Evolutionary conservation across 331 rosid genomes (phyloP).

Genomic region (Dryas integrifolia): DNA sequence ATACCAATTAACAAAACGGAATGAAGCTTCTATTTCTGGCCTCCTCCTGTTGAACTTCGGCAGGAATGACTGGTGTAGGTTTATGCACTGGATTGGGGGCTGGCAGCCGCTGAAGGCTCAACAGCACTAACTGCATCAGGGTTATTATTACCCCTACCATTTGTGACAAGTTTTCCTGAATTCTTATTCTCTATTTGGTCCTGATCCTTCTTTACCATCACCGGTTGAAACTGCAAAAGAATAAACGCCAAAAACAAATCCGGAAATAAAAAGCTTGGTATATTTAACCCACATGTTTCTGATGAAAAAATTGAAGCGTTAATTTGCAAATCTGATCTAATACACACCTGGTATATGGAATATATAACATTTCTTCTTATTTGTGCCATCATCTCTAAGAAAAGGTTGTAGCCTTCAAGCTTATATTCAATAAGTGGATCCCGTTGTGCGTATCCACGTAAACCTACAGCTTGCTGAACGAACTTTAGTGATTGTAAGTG

Average conservation of each 20-base stretch:
- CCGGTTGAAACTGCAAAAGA: slow-evolving; percentile 75
- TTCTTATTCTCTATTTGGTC: slow-evolving; percentile 41
- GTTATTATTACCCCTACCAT: slow-evolving; percentile 36
- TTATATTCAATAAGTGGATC: slow-evolving; percentile 97
- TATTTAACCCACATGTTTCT: background rate
- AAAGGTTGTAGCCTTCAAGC: slow-evolving; percentile 95
- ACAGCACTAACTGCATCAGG: slow-evolving; percentile 49
- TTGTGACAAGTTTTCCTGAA: slow-evolving; percentile 42
- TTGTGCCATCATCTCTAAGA: slow-evolving; percentile 99
- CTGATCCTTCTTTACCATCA: slow-evolving; percentile 68
- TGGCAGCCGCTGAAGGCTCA: slow-evolving; percentile 53
- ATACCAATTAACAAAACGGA: slow-evolving; percentile 5
- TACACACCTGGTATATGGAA: slow-evolving; percentile 85
- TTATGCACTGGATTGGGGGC: slow-evolving; percentile 31
- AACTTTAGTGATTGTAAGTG: slow-evolving; percentile 90
- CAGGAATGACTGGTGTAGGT: background rate
- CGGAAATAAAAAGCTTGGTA: background rate
- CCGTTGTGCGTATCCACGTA: slow-evolving; percentile 91
- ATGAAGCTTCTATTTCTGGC: slow-evolving; percentile 13
- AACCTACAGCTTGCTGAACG: slow-evolving; percentile 92
- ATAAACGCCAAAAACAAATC: background rate
- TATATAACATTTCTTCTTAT: slow-evolving; percentile 92
- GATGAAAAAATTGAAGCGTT: background rate
- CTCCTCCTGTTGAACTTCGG: background rate
- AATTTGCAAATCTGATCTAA: background rate